phyloP scores from a whole-genome alignment of 208 protist species.

The Trypanosoma mega region DNA sequence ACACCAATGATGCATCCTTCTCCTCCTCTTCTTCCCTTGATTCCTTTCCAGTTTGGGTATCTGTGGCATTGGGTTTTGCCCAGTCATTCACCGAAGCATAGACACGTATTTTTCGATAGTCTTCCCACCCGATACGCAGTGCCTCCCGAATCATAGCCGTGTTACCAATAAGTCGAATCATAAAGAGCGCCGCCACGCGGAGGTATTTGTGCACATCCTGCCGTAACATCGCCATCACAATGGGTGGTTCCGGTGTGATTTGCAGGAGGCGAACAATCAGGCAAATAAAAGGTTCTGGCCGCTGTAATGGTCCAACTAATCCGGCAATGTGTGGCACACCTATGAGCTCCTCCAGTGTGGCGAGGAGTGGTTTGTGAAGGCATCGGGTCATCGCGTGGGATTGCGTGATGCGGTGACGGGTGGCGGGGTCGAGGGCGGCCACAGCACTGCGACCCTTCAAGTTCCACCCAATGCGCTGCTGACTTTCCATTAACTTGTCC shows the following conservation, averaged over 20 bases:
- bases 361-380: constrained; percentile 64
- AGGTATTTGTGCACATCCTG: constrained; percentile 85
- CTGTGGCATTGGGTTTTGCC: constrained; percentile 8
- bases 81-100: constrained; percentile 51
- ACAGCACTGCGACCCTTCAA: constrained; percentile 64
- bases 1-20: constrained; percentile 4
- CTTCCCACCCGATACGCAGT: constrained; percentile 47
- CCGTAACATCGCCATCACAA: constrained; percentile 66
- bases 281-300: constrained; percentile 66
- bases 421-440: constrained; percentile 54
- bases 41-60: neutral
- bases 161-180: constrained; percentile 73
- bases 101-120: constrained; percentile 77
- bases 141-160: constrained; percentile 44
- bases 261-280: constrained; percentile 68
- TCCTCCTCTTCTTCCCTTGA: constrained; percentile 21
- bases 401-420: constrained; percentile 43
- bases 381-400: constrained; percentile 64
- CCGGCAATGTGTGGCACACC: constrained; percentile 42
- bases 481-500: constrained; percentile 2
- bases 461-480: constrained; percentile 43
- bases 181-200: constrained; percentile 60
- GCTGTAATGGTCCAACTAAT: constrained; percentile 45
- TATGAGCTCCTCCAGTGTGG: constrained; percentile 64
- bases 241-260: constrained; percentile 46